Percentiles rank a stretch among this genome's conserved stretches.
Evolutionary conservation across 169 alveolate species (phyloP).

Genomic region (Eimeria maxima): DNA sequence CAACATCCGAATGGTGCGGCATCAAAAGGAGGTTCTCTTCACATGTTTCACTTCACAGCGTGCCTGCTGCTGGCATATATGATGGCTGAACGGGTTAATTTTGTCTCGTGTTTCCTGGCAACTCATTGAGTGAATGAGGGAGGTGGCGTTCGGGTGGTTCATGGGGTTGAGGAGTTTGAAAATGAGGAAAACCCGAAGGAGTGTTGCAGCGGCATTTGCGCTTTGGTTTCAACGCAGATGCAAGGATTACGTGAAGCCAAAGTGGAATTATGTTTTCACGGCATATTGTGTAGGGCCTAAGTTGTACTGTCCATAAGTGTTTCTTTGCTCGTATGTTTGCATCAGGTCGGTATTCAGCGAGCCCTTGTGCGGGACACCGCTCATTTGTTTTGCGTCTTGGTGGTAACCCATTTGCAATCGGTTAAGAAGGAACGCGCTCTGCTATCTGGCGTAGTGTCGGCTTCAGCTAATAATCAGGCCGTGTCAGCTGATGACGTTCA

Average conservation of each 20-base stretch:
- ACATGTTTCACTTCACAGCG: not conserved
- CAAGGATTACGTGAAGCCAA: not conserved
- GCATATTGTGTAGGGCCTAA: not conserved
- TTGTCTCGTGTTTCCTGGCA: not conserved
- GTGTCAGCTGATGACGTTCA: not conserved
- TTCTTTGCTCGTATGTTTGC: not conserved
- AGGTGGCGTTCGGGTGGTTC: not conserved
- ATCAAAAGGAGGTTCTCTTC: not conserved
- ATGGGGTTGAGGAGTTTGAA: not conserved
- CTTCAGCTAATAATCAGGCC: not conserved
- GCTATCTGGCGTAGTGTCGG: not conserved
- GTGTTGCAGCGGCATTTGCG: not conserved
- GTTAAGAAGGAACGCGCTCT: slow-evolving; percentile 4
- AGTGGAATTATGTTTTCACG: not conserved
- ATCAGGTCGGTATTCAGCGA: slow-evolving; percentile 29
- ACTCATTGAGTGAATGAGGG: not conserved
- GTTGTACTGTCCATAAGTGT: not conserved
- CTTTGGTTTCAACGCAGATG: not conserved
- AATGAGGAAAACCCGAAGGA: not conserved
- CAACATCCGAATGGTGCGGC: slow-evolving; percentile 54
- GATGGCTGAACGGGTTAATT: not conserved
- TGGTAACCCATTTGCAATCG: not conserved
- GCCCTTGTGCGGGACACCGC: slow-evolving; percentile 53
- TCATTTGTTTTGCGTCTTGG: not conserved
- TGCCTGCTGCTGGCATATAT: no score